Conservation (phyloP, 2,329 filamentous ascomycete genomes). For the Diaporthe longicolla region DNA sequence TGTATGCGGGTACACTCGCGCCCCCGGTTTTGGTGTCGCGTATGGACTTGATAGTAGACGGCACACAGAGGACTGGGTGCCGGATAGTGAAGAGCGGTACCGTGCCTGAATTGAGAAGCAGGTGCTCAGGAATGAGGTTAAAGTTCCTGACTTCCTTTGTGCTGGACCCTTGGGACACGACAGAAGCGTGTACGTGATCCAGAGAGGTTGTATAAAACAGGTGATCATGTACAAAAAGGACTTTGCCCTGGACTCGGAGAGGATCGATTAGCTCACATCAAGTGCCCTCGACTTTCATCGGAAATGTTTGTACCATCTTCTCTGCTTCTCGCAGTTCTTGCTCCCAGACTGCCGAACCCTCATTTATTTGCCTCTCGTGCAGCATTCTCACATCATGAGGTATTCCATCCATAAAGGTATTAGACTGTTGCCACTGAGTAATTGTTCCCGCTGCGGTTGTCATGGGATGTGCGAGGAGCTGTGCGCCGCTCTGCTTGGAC, state of each 20-base stretch:
- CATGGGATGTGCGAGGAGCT: slow-evolving; percentile 8
- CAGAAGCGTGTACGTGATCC: neutral
- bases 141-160: neutral
- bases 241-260: slow-evolving; percentile 11
- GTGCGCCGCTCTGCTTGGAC: neutral
- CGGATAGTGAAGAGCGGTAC: slow-evolving; percentile 18
- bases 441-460: neutral
- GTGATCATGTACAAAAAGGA: slow-evolving; percentile 11
- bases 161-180: neutral
- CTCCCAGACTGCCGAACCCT: neutral
- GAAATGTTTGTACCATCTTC: neutral
- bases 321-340: neutral
- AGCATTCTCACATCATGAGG: neutral
- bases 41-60: slow-evolving; percentile 4
- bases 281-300: neutral
- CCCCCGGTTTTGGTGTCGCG: neutral
- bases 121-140: neutral
- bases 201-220: neutral
- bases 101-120: slow-evolving; percentile 8
- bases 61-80: neutral
- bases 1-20: neutral
- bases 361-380: neutral
- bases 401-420: neutral
- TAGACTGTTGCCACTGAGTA: neutral
- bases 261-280: neutral